Conservation (phyloP, 2,329 filamentous ascomycete genomes). For the Helminthosporium solani region DNA sequence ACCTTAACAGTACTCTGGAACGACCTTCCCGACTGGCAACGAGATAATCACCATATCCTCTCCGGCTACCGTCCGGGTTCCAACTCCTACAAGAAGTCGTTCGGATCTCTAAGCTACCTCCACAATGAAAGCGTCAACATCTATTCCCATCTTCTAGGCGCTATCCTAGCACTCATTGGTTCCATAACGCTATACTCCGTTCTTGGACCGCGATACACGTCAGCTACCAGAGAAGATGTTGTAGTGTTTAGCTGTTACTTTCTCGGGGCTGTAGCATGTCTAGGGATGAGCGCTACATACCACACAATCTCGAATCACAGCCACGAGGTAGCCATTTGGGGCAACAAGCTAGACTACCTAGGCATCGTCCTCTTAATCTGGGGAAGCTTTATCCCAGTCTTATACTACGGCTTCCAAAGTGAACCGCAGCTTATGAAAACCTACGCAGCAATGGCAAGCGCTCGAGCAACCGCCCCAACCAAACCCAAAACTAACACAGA, state of each 20-base stretch:
- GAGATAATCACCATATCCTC: constrained; percentile 69
- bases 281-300: constrained; percentile 64
- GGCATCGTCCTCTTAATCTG: constrained; percentile 92
- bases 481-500: background rate
- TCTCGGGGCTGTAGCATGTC: constrained; percentile 44
- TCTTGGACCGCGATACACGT: constrained; percentile 34
- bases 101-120: constrained; percentile 60
- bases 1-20: constrained; percentile 52
- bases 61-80: constrained; percentile 65
- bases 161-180: constrained; percentile 23
- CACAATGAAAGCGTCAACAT: constrained; percentile 74
- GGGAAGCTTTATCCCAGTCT: constrained; percentile 82
- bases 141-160: constrained; percentile 63
- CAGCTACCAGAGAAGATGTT: constrained; percentile 39
- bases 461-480: background rate
- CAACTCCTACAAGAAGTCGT: constrained; percentile 60
- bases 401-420: constrained; percentile 64
- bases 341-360: constrained; percentile 92
- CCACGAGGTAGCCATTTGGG: constrained; percentile 71
- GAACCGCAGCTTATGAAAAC: constrained; percentile 62
- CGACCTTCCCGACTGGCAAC: constrained; percentile 48
- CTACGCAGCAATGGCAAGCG: constrained; percentile 71
- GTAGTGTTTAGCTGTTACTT: constrained; percentile 44
- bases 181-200: constrained; percentile 23
- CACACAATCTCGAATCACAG: constrained; percentile 88